phyloP scores from a whole-genome alignment of 2,329 filamentous ascomycete genomes.

The Ascochyta rabiei region DNA sequence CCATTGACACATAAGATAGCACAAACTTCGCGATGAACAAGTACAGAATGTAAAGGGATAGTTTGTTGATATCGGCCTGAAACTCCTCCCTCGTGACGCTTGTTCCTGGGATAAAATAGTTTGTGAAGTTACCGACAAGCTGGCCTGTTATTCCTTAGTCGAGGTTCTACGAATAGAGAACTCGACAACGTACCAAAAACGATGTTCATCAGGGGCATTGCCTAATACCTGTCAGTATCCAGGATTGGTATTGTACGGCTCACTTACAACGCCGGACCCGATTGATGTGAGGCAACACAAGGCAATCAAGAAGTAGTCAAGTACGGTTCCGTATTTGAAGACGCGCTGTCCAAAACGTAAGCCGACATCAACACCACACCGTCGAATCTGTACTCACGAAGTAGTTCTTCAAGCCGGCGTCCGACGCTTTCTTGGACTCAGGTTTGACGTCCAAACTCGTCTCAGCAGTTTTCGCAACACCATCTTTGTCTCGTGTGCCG shows the following conservation, averaged over 20 bases:
- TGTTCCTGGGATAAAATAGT: constrained; percentile 57
- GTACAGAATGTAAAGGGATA: constrained; percentile 40
- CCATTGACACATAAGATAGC: constrained; percentile 44
- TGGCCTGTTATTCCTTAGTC: constrained; percentile 30
- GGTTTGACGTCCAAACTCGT: background rate
- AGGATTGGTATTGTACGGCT: too few species aligned
- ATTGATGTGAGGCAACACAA: constrained; percentile 40
- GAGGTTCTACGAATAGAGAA: constrained; percentile 38
- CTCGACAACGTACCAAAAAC: constrained; percentile 61
- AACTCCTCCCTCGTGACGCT: constrained; percentile 57
- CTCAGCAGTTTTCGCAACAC: constrained; percentile 3
- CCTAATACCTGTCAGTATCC: background rate
- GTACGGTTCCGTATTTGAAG: constrained; percentile 39
- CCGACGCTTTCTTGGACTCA: constrained; percentile 24
- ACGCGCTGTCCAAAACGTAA: constrained; percentile 35
- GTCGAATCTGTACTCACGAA: constrained; percentile 30
- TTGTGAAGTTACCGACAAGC: constrained; percentile 60
- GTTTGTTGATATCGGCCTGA: constrained; percentile 54
- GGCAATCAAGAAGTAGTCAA: constrained; percentile 40
- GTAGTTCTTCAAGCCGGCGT: constrained; percentile 39
- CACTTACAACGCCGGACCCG: constrained; percentile 36
- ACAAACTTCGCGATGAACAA: constrained; percentile 47
- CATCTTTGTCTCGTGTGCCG: constrained; percentile 12
- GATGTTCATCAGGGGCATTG: constrained; percentile 63
- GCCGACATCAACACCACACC: background rate